Conservation (phyloP, 371 early-diverging fungal species). For the Parasitella parasitica region DNA sequence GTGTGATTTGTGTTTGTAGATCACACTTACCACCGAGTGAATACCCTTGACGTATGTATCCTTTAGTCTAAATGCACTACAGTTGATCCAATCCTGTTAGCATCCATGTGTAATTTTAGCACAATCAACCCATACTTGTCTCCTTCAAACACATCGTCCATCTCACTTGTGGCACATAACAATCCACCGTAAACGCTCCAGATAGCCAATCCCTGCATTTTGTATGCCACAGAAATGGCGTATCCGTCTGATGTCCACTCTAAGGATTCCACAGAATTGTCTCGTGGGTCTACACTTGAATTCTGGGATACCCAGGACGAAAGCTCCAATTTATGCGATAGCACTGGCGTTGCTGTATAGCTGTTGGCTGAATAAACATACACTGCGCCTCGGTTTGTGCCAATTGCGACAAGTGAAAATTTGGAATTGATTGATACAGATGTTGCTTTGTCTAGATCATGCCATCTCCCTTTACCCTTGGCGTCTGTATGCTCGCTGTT, state of each 20-base stretch:
- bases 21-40: conserved; percentile 54
- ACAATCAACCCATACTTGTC: conserved; percentile 3
- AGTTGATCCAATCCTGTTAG: background rate
- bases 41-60: conserved; percentile 64
- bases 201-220: conserved; percentile 58
- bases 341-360: conserved; percentile 28
- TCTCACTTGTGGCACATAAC: conserved; percentile 56
- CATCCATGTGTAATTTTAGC: background rate
- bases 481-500: background rate
- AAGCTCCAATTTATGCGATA: conserved; percentile 34
- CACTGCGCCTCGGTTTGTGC: conserved; percentile 39
- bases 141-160: conserved; percentile 33
- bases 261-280: conserved; percentile 30
- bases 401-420: conserved; percentile 49
- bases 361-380: conserved; percentile 42
- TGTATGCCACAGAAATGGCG: conserved; percentile 73
- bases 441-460: conserved; percentile 25
- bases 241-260: conserved; percentile 81
- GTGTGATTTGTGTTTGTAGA: background rate
- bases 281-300: background rate
- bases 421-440: conserved; percentile 44
- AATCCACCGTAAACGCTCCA: conserved; percentile 82
- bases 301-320: conserved; percentile 17
- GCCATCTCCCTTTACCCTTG: background rate
- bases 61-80: conserved; percentile 24